phyloP scores from a whole-genome alignment of 1,284 basidiomycete genomes.

The Sporisorium iseilematis-ciliati region DNA sequence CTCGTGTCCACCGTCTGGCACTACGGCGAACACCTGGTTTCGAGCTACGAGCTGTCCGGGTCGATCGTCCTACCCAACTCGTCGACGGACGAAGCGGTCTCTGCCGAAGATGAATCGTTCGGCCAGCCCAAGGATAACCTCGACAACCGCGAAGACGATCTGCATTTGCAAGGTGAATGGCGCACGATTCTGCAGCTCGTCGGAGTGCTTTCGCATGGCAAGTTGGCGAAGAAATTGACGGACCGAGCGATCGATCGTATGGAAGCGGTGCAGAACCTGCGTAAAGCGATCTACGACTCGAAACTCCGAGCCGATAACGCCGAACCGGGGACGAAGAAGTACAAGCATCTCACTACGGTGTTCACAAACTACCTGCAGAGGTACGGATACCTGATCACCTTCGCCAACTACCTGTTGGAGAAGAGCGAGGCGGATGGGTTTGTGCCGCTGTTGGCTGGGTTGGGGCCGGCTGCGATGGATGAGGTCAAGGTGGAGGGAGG shows the following conservation, averaged over 20 bases:
- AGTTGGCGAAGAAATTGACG: slow-evolving; percentile 90
- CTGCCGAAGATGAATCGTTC: slow-evolving; percentile 34
- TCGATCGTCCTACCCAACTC: slow-evolving; percentile 27
- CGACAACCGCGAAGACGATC: slow-evolving; percentile 69
- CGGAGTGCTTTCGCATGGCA: slow-evolving; percentile 88
- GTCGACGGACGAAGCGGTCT: neutral
- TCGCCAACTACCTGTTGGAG: slow-evolving; percentile 95
- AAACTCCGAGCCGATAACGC: slow-evolving; percentile 65
- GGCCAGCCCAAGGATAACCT: slow-evolving; percentile 47
- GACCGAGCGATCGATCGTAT: slow-evolving; percentile 73
- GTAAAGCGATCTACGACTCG: slow-evolving; percentile 67
- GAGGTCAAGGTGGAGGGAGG: slow-evolving; percentile 1
- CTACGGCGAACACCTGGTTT: slow-evolving; percentile 53
- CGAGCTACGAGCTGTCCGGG: slow-evolving; percentile 39
- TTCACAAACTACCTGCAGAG: slow-evolving; percentile 66
- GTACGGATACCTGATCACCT: slow-evolving; percentile 89
- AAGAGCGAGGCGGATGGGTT: slow-evolving; percentile 70
- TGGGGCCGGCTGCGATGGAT: slow-evolving; percentile 31
- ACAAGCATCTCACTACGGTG: slow-evolving; percentile 55
- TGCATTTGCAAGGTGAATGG: slow-evolving; percentile 82
- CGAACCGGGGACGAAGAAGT: slow-evolving; percentile 56
- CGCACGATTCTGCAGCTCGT: slow-evolving; percentile 95
- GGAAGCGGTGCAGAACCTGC: slow-evolving; percentile 68
- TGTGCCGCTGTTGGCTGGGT: slow-evolving; percentile 20
- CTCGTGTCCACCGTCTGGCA: slow-evolving; percentile 65